These are phyloP conservation scores for rapeseed (Brassica napus) DNA, from an alignment of 345 rosid species.

Conservation along the genomic window Da-Ae NC_063444.1:1189001-1189500, in stretches of 20 bases:
- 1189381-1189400: background rate
- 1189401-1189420: background rate
- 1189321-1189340: slow-evolving; percentile 29
- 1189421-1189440: background rate
- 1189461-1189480: background rate
- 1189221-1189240: slow-evolving; percentile 13
- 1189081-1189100: background rate
- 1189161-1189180: slow-evolving; percentile 26
- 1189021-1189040: background rate
- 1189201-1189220: slow-evolving; percentile 20
- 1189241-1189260: slow-evolving; percentile 33
- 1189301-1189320: slow-evolving; percentile 9
- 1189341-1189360: slow-evolving; percentile 6
- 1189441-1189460: background rate
- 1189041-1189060: background rate
- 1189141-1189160: slow-evolving; percentile 30
- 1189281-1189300: slow-evolving; percentile 13
- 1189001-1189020: background rate
- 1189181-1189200: slow-evolving; percentile 31
- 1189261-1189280: slow-evolving; percentile 26
- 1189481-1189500: background rate
- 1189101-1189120: slow-evolving; percentile 2
- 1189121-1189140: background rate
- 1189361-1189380: background rate
- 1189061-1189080: background rate